Conservation (phyloP, 1,284 basidiomycete genomes). For the Ceratobasidium sp. region DNA sequence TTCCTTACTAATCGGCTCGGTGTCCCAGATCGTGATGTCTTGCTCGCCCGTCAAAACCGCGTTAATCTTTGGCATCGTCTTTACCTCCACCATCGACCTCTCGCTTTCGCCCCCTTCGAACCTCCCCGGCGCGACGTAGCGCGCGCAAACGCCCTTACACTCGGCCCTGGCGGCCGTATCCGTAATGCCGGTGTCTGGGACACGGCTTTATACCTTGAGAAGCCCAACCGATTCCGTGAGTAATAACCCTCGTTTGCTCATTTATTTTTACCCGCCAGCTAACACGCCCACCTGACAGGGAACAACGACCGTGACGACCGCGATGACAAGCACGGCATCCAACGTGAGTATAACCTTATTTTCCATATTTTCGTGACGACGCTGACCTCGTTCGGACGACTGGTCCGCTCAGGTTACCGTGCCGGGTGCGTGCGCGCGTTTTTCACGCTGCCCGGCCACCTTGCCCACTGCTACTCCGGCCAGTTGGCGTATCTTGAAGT, state of each 20-base stretch:
- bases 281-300: neutral
- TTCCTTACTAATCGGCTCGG: neutral
- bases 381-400: no score
- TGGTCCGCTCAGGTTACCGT: slow-evolving; percentile 16
- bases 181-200: slow-evolving; percentile 51
- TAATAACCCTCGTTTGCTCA: no score
- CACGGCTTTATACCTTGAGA: slow-evolving; percentile 15
- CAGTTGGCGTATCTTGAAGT: slow-evolving; percentile 39
- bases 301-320: neutral
- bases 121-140: slow-evolving; percentile 17
- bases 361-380: no score
- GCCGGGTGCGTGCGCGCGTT: slow-evolving; percentile 17
- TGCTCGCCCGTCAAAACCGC: neutral
- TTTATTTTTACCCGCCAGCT: neutral
- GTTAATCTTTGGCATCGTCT: slow-evolving; percentile 33
- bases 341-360: slow-evolving; percentile 23
- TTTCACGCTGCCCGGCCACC: slow-evolving; percentile 7
- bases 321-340: neutral
- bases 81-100: slow-evolving; percentile 10
- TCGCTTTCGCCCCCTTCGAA: slow-evolving; percentile 30
- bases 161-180: slow-evolving; percentile 49
- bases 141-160: neutral
- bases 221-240: neutral
- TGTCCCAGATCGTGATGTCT: neutral
- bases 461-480: neutral